phyloP scores from a whole-genome alignment of 2,329 filamentous ascomycete genomes.

The Diaporthe longicolla region DNA sequence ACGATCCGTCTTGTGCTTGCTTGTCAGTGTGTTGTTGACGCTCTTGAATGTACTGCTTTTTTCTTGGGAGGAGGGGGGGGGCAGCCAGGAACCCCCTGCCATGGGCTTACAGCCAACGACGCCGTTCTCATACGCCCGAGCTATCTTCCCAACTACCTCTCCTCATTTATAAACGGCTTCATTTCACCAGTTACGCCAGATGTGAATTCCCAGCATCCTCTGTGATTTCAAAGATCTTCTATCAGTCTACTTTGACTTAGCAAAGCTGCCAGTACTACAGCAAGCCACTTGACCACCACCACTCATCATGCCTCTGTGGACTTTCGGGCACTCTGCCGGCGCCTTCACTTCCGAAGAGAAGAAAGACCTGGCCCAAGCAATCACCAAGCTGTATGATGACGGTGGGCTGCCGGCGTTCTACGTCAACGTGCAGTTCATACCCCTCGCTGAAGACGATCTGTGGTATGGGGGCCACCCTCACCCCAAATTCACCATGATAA shows the following conservation, averaged over 20 bases:
- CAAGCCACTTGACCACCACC: background rate
- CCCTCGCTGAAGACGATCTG: slow-evolving; percentile 1
- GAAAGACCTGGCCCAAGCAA: slow-evolving; percentile 5
- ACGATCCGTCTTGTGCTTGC: background rate
- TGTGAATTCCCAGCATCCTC: background rate
- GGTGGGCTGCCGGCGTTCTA: slow-evolving; percentile 4
- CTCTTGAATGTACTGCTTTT: background rate
- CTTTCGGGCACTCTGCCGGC: slow-evolving; percentile 21
- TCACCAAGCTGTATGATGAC: slow-evolving; percentile 15
- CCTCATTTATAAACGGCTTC: background rate
- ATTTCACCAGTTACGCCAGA: background rate
- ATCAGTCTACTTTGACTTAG: background rate
- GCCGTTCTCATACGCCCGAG: background rate
- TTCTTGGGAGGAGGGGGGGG: no score
- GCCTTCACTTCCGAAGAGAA: slow-evolving; percentile 23
- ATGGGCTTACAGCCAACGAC: background rate
- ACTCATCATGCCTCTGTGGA: slow-evolving; percentile 20
- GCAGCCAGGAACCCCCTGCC: background rate
- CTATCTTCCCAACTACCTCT: background rate
- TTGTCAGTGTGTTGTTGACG: background rate
- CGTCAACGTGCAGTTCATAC: slow-evolving; percentile 13
- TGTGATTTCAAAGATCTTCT: background rate
- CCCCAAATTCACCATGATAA: slow-evolving; percentile 17
- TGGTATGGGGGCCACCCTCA: slow-evolving; percentile 11
- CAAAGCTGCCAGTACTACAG: no score